Base-by-base conservation (phyloP, 2,329 filamentous ascomycete genomes). In the Fusarium verrucosum region DNA sequence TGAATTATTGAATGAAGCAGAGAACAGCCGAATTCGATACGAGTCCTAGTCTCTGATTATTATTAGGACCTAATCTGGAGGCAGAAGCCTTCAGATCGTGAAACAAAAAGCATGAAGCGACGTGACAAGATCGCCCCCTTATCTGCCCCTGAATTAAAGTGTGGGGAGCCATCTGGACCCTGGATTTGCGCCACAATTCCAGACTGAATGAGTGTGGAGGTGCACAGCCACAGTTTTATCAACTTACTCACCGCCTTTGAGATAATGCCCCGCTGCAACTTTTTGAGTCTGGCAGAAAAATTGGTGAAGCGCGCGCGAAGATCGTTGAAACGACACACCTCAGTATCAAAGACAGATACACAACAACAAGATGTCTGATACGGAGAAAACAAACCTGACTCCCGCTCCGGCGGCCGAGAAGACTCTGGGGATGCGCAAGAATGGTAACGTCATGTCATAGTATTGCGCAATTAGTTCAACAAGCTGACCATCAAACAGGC, bases 361-460 rank as follows among this genome's bases (percentile, higher is more conserved):
- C 42, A 58, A 26, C 32, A 56, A 53, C 47, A 78, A 36, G 45
- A 87, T 87, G 82, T 82, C 82, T 26, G 73, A 70, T 49, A 67
- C 70, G 59, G 53, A 74, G 70, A 68, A 60, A 40, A 69, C 68
- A 28, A 74, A 74, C 26, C 70, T 77, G 10, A 74, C 76, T 52
- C 72, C 76, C 44, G 71, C 73, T 23, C 72, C 74, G 22, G 71
- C 78, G 57, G 66, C 76, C 17, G 65, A 72, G 41, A 82, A 82
- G 70, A 73, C 73, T 53, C 80, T 79, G 77, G 92, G 89, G 65
- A 89, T 95, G 85, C 90, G 92, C 71, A 90, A 90, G 77, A 97
- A 96, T 81, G 92, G 92, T 94, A 81, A 30, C 6, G 22, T 37
- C 35, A 23, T 22, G 8, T 9, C 14, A 14, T 20, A 17, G 17